A percentile compares a stretch with the other conserved stretches of the same genome.
These are phyloP conservation scores for Boletellus ananas DNA, from an alignment of 768 basidiomycete genomes.

Conservation along the genomic window DNA sequence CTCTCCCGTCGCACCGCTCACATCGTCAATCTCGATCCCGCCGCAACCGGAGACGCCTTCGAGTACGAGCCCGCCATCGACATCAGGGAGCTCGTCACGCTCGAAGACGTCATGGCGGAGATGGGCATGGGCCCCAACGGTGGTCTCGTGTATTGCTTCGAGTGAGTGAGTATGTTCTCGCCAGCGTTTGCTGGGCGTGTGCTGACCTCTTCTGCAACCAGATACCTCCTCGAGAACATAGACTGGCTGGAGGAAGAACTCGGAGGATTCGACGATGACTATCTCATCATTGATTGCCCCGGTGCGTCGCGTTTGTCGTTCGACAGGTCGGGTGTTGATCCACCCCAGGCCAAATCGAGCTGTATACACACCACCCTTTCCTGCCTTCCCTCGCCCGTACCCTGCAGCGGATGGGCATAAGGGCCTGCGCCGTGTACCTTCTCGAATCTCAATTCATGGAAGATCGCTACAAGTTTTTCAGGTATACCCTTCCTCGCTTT, in stretches of 20 bases:
- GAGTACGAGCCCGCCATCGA: constrained; percentile 92
- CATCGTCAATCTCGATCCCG: constrained; percentile 96
- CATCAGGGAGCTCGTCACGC: constrained; percentile 86
- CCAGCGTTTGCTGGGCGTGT: not conserved
- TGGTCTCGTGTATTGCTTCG: constrained; percentile 96
- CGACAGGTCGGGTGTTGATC: constrained; percentile 5
- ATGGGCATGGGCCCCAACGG: constrained; percentile 96
- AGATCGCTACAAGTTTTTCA: constrained; percentile 97
- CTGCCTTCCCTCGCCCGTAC: constrained; percentile 85
- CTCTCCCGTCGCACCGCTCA: constrained; percentile 80
- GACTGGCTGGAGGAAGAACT: constrained; percentile 98
- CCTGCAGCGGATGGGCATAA: constrained; percentile 70
- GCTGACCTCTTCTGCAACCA: constrained; percentile 28
- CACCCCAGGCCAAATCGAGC: constrained; percentile 85
- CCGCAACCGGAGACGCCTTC: constrained; percentile 80
- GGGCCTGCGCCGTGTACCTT: constrained; percentile 87
- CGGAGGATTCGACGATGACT: constrained; percentile 93
- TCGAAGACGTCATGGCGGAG: constrained; percentile 96
- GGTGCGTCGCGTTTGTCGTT: constrained; percentile 41
- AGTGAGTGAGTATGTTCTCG: constrained; percentile 70
- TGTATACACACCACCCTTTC: constrained; percentile 98
- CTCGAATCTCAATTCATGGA: constrained; percentile 99
- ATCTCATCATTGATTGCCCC: constrained; percentile 89
- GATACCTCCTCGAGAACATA: constrained; percentile 94
- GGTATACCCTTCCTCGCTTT: constrained; percentile 39